Evolutionary conservation across 139 green algal genomes (phyloP), one percentile per base, ranked within the genome.

Genomic region (Closterium sp.): DNA sequence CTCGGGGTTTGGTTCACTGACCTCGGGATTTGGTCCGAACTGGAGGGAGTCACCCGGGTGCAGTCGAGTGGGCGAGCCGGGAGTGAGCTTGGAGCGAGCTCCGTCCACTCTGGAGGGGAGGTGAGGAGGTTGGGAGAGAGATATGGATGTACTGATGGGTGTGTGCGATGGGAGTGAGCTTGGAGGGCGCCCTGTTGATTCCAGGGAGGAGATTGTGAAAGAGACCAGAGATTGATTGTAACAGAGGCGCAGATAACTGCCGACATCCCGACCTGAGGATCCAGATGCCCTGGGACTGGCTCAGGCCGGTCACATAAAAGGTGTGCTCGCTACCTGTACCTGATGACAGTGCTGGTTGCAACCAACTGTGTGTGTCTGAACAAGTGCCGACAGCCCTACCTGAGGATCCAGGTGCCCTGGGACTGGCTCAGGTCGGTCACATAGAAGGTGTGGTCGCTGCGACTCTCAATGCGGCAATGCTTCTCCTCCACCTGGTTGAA

Each of bases 1-100:
- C n/a, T n/a, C n/a, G n/a, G n/a, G n/a, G n/a, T n/a, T n/a, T n/a
- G n/a, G n/a, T n/a, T n/a, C n/a, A 89, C 85, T 88, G 25, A 91
- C 90, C 34, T 93, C 28, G 36, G 92, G 28, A 19, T 85, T 35
- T 6, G 90, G 66, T 30, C 90, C 90, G 28, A 93, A 91, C 84
- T 93, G 25, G 7, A 93, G 30, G 7, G 85, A 64, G 30, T 93
- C 90, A 8, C 90, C 90, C n/a, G 90, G 90, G 32, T 93, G 90
- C 33, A 93, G 34, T 7, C 90, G 69, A 8, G n/a, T 33, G 28
- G 28, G 33, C 8, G 23, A 28, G 10, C 34, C 84, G 9, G 85
- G 86, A n/a, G 86, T 31, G 16, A 66, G 32, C n/a, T 91, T 84
- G 16, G 16, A 34, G 30, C 87, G 66, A 3, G 35, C 36, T 35